Conservation (phyloP, 1,284 basidiomycete species). For the Puccinia novopanici region DNA sequence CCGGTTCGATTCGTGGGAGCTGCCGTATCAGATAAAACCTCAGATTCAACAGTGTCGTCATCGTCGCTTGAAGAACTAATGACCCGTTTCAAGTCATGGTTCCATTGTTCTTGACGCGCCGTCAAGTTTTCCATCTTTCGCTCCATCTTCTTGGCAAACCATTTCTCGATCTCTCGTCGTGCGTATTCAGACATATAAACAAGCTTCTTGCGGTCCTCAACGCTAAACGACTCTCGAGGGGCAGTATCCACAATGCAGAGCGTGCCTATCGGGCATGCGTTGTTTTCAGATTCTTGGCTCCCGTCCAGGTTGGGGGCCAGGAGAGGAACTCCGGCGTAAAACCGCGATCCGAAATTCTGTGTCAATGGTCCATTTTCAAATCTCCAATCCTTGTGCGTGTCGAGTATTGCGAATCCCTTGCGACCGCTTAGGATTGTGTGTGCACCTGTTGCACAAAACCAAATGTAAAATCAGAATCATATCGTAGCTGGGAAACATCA, state of each 20-base stretch:
- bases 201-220: conserved; percentile 55
- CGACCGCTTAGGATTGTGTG: conserved; percentile 49
- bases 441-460: conserved; percentile 19
- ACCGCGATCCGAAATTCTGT: conserved; percentile 25
- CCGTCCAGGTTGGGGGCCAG: conserved; percentile 49
- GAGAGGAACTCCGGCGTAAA: conserved; percentile 52
- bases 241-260: conserved; percentile 56
- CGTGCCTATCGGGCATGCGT: conserved; percentile 54
- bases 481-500: background rate
- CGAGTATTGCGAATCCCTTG: conserved; percentile 46
- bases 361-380: conserved; percentile 32
- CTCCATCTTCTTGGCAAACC: conserved; percentile 51
- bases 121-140: conserved; percentile 24
- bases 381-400: too few species aligned
- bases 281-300: conserved; percentile 39
- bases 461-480: background rate
- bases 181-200: conserved; percentile 52
- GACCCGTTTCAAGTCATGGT: conserved; percentile 20
- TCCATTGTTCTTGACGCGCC: conserved; percentile 11
- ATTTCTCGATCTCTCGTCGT: conserved; percentile 53
- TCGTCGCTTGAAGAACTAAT: conserved; percentile 10
- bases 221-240: conserved; percentile 54
- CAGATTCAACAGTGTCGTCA: too few species aligned
- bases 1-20: background rate
- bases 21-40: conserved; percentile 5